These are phyloP conservation scores for Blastomyces percursus DNA, from an alignment of 2,329 filamentous ascomycete species.

Conservation along the genomic window DNA sequence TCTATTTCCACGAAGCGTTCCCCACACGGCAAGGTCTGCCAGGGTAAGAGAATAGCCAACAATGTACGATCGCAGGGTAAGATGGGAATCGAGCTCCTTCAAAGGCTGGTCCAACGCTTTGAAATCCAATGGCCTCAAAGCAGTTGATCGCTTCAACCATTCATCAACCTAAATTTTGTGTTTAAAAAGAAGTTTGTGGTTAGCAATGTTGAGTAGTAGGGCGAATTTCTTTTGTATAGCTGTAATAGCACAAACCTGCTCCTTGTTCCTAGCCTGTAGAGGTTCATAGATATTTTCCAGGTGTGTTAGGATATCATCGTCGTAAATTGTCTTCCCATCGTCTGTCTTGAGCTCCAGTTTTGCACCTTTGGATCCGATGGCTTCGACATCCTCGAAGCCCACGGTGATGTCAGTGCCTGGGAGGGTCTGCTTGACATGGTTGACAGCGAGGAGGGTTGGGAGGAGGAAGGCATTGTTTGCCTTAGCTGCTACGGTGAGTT, in stretches of 20 bases:
- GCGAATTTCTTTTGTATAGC: background rate
- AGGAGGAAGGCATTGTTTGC: constrained; percentile 12
- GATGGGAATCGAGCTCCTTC: constrained; percentile 17
- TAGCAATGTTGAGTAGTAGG: background rate
- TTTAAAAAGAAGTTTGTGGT: background rate
- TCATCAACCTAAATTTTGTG: constrained; percentile 12
- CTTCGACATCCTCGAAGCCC: constrained; percentile 13
- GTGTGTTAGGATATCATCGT: constrained; percentile 14
- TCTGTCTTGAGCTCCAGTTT: constrained; percentile 13
- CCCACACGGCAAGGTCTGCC: constrained; percentile 17
- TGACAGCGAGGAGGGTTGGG: constrained; percentile 13
- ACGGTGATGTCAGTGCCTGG: constrained; percentile 10
- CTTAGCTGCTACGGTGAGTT: constrained; percentile 16
- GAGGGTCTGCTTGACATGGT: constrained; percentile 11
- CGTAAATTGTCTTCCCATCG: constrained; percentile 12
- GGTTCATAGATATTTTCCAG: constrained; percentile 11
- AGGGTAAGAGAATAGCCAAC: constrained; percentile 16
- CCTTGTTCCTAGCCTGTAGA: constrained; percentile 12
- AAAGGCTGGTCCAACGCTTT: constrained; percentile 16
- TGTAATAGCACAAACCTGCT: constrained; percentile 10
- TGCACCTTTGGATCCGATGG: constrained; percentile 11
- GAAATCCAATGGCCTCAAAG: constrained; percentile 13
- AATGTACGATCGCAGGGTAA: constrained; percentile 16
- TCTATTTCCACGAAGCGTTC: constrained; percentile 17
- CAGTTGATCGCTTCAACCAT: constrained; percentile 14